Conservation (phyloP, 2,329 filamentous ascomycete species). For the Plectosphaerella sp. region DNA sequence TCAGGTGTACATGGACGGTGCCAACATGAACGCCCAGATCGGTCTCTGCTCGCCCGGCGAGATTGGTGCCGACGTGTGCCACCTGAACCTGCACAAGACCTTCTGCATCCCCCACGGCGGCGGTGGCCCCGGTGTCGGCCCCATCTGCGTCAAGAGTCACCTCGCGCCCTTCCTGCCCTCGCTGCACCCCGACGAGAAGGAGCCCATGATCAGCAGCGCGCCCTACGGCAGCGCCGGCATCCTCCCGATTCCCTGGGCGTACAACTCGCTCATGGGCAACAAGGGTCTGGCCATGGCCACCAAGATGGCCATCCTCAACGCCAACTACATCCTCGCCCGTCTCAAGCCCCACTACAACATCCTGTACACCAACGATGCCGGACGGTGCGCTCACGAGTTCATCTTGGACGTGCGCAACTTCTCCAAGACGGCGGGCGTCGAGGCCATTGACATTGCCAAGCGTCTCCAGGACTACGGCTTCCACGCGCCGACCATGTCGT, state of each 20-base stretch:
- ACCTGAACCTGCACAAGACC: slow-evolving; percentile 96
- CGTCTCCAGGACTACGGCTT: slow-evolving; percentile 96
- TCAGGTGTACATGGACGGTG: slow-evolving; percentile 97
- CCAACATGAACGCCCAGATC: slow-evolving; percentile 98
- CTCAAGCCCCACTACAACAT: slow-evolving; percentile 84
- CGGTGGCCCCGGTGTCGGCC: slow-evolving; percentile 88
- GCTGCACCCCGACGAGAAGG: slow-evolving; percentile 21
- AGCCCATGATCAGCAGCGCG: slow-evolving; percentile 71
- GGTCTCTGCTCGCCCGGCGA: slow-evolving; percentile 91
- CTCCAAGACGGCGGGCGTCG: slow-evolving; percentile 75
- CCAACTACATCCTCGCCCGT: slow-evolving; percentile 90
- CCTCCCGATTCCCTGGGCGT: slow-evolving; percentile 89
- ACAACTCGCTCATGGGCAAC: slow-evolving; percentile 89
- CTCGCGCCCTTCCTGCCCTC: slow-evolving; percentile 72
- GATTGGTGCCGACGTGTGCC: slow-evolving; percentile 94
- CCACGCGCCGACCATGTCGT: slow-evolving; percentile 95
- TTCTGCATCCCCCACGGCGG: slow-evolving; percentile 98
- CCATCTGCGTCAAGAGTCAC: slow-evolving; percentile 85
- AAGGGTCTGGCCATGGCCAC: slow-evolving; percentile 83
- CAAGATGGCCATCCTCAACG: slow-evolving; percentile 88
- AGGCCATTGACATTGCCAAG: slow-evolving; percentile 94
- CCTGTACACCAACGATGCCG: slow-evolving; percentile 86
- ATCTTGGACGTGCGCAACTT: slow-evolving; percentile 87
- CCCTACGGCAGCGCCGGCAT: slow-evolving; percentile 88
- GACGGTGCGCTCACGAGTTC: slow-evolving; percentile 93